phyloP scores from a whole-genome alignment of 2,329 filamentous ascomycete genomes.

The Pestalotiopsis sp. region DNA sequence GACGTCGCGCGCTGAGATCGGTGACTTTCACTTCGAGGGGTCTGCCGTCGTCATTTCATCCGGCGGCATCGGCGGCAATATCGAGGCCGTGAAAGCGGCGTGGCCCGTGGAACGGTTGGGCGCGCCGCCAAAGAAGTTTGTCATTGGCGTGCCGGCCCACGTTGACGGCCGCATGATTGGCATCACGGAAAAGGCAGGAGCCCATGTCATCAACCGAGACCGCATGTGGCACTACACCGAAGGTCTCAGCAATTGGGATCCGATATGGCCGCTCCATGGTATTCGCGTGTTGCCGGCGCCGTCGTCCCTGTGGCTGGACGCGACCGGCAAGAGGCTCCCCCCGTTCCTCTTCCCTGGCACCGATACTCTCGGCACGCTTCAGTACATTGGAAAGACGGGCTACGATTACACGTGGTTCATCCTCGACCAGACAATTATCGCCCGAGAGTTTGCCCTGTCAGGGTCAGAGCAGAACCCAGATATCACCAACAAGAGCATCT shows the following conservation, averaged over 20 bases:
- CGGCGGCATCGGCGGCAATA: conserved; percentile 63
- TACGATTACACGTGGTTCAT: conserved; percentile 69
- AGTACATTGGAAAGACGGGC: conserved; percentile 62
- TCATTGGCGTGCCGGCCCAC: conserved; percentile 64
- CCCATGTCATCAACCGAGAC: conserved; percentile 61
- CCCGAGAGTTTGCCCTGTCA: conserved; percentile 64
- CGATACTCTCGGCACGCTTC: conserved; percentile 61
- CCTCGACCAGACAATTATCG: conserved; percentile 59
- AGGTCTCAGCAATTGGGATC: conserved; percentile 63
- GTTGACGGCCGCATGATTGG: conserved; percentile 68
- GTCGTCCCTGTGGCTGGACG: conserved; percentile 66
- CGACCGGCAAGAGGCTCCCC: conserved; percentile 60
- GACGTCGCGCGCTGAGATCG: conserved; percentile 50
- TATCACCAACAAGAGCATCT: conserved; percentile 59
- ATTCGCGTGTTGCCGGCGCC: conserved; percentile 64
- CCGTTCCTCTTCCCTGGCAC: conserved; percentile 59
- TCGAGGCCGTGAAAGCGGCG: conserved; percentile 60
- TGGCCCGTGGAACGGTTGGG: conserved; percentile 64
- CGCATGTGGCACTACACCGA: conserved; percentile 72
- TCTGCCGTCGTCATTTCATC: conserved; percentile 57
- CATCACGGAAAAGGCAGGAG: conserved; percentile 56
- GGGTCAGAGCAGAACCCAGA: conserved; percentile 68
- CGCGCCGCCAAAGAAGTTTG: conserved; percentile 58
- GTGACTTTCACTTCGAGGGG: conserved; percentile 56
- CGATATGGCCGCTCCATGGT: conserved; percentile 64